Percentiles rank a stretch among this genome's conserved stretches.
These are phyloP conservation scores for Penicillium manginii DNA, from an alignment of 495 filamentous ascomycete genomes.

Conservation along the genomic window DNA sequence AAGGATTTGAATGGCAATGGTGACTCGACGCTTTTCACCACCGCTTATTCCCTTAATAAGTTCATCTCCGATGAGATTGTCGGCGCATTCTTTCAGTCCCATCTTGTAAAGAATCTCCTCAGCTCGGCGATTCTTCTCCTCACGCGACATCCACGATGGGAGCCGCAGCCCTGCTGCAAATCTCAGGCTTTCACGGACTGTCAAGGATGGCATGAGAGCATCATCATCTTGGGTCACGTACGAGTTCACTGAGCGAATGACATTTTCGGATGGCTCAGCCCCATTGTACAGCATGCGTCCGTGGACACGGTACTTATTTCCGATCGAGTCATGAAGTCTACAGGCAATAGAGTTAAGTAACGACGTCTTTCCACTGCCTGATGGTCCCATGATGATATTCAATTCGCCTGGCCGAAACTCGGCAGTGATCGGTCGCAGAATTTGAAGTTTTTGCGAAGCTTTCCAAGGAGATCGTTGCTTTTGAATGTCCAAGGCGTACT, in stretches of 20 bases:
- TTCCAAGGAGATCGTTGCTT: conserved; percentile 53
- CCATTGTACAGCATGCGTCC: conserved; percentile 71
- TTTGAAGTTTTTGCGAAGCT: conserved; percentile 52
- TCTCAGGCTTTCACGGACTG: conserved; percentile 70
- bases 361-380: conserved; percentile 74
- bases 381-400: conserved; percentile 80
- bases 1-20: conserved; percentile 75
- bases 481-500: conserved; percentile 63
- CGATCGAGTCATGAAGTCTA: conserved; percentile 58
- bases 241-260: conserved; percentile 69
- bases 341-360: conserved; percentile 70
- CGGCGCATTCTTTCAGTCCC: conserved; percentile 76
- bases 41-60: conserved; percentile 76
- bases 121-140: conserved; percentile 65
- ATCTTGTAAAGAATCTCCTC: conserved; percentile 74
- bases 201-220: conserved; percentile 71
- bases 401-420: conserved; percentile 64
- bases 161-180: conserved; percentile 71
- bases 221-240: conserved; percentile 80
- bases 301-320: conserved; percentile 54
- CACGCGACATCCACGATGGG: conserved; percentile 65
- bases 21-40: conserved; percentile 74
- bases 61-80: conserved; percentile 71
- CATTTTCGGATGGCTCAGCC: conserved; percentile 62
- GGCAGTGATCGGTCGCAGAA: conserved; percentile 65